These are phyloP conservation scores for Xerocomus nothofagi DNA, from an alignment of 1,284 basidiomycete genomes.

Conservation along the genomic window DNA sequence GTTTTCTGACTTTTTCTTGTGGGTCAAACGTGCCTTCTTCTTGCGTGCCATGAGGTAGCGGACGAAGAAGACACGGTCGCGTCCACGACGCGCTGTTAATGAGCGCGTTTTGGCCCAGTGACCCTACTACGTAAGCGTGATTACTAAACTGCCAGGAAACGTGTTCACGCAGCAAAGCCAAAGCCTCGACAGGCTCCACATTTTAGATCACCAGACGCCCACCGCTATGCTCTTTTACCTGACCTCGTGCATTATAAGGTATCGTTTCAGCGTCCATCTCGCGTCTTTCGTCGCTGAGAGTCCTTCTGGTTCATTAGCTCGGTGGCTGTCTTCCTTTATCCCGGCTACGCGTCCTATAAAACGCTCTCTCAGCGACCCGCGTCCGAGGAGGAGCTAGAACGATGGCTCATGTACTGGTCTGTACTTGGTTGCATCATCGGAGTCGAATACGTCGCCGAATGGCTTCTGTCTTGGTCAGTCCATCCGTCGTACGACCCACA, in stretches of 20 bases:
- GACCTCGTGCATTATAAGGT: constrained; percentile 44
- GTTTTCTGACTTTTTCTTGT: constrained; percentile 13
- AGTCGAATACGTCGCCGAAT: constrained; percentile 77
- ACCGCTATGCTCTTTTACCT: constrained; percentile 52
- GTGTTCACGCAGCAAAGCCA: no score
- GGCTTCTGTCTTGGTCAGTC: constrained; percentile 77
- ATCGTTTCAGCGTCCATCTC: constrained; percentile 12
- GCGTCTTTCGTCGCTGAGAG: background rate
- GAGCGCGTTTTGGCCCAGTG: constrained; percentile 20
- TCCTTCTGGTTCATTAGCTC: constrained; percentile 45
- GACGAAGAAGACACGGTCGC: constrained; percentile 13
- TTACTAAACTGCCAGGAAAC: constrained; percentile 16
- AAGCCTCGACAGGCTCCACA: background rate
- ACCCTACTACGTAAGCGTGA: constrained; percentile 30
- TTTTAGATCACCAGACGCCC: constrained; percentile 4
- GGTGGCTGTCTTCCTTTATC: constrained; percentile 74
- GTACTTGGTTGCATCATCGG: constrained; percentile 77
- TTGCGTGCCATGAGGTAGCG: constrained; percentile 30
- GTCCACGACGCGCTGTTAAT: constrained; percentile 29
- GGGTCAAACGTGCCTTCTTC: constrained; percentile 17
- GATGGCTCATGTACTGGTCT: constrained; percentile 91
- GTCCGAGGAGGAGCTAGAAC: constrained; percentile 74
- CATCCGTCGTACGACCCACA: constrained; percentile 7
- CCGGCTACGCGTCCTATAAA: constrained; percentile 86
- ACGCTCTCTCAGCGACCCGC: constrained; percentile 76